Evolutionary conservation across 2,329 filamentous ascomycete genomes (phyloP).

Genomic region (Neophaeococcomyces mojaviensis): DNA sequence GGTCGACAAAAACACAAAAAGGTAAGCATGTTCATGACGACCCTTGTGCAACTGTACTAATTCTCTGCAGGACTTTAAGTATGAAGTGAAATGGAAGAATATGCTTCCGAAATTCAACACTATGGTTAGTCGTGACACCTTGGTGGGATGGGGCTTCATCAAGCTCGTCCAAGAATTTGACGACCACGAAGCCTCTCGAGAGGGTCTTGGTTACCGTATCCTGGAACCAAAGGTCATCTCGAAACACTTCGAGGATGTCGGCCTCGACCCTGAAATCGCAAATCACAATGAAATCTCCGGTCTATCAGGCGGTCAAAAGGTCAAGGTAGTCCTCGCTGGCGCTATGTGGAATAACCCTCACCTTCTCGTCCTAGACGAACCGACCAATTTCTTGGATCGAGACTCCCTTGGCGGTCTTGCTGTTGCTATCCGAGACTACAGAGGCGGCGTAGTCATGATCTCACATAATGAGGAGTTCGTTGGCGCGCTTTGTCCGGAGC

Average conservation of each 20-base stretch:
- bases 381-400: conserved; percentile 97
- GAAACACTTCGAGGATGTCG: conserved; percentile 96
- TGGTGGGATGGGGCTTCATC: conserved; percentile 74
- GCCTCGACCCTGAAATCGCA: conserved; percentile 92
- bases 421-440: conserved; percentile 97
- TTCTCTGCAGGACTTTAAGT: conserved; percentile 16
- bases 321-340: conserved; percentile 94
- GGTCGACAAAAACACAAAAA: conserved; percentile 99
- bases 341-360: conserved; percentile 99
- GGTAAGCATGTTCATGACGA: conserved; percentile 91
- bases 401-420: conserved; percentile 93
- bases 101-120: conserved; percentile 89
- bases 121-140: conserved; percentile 86
- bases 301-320: conserved; percentile 93
- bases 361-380: conserved; percentile 92
- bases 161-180: conserved; percentile 98
- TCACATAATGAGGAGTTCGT: conserved; percentile 99
- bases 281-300: conserved; percentile 98
- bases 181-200: conserved; percentile 95
- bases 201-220: conserved; percentile 91
- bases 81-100: conserved; percentile 65
- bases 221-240: conserved; percentile 89
- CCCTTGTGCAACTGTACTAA: conserved; percentile 39
- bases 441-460: conserved; percentile 97
- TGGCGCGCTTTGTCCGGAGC: conserved; percentile 87